Base-by-base conservation (phyloP, 176 grass and related monocot species). In the Poa annua region DNA sequence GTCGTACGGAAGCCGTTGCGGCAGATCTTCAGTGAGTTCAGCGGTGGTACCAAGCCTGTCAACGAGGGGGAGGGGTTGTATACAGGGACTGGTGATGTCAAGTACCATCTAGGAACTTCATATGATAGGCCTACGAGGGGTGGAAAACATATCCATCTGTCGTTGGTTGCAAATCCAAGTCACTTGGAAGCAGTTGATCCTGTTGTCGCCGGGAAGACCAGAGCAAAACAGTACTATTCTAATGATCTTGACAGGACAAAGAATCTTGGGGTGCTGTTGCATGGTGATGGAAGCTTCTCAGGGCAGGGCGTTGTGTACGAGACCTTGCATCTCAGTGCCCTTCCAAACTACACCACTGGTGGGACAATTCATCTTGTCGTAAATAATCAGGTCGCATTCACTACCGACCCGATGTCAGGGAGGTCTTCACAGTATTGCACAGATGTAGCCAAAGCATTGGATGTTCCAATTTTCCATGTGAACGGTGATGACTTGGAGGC, bases 401-500 rank as follows among this genome's bases (percentile, higher is more conserved):
- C 89, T 48, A 94, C 92, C 22, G 92, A 94, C 87, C 92, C 89
- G 42, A 79, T 33, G 33, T 84, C 89, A 19, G 89, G 92, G 79
- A 94, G 92, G 70, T 94, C 92, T 79, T 94, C 92, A 3, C 87
- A 89, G 60, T 94, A 94, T 75, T 94, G 92, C 44, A 94, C 92
- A 49, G 92, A 94, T 76, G 92, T 94, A 50, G 92, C 92, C 7
- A 94, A 94, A 83, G 93, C 93, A 41, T 81, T 95, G 64, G 78
- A 86, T 81, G 89, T 79, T 56, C 96, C 96, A 1, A 99, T 99
- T 75, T 99, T 99, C 85, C 96, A 99, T 63, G 96, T 96, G 20
- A 96, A 99, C 4, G 96, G 96, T 67, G 96, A 99, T 71, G 96
- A 96, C 66, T 92, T 99, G 89, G 96, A 96, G 90, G 93, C 93